Evolutionary conservation across 305 asterid species (phyloP).

Genomic region (Fraxinus sp.): DNA sequence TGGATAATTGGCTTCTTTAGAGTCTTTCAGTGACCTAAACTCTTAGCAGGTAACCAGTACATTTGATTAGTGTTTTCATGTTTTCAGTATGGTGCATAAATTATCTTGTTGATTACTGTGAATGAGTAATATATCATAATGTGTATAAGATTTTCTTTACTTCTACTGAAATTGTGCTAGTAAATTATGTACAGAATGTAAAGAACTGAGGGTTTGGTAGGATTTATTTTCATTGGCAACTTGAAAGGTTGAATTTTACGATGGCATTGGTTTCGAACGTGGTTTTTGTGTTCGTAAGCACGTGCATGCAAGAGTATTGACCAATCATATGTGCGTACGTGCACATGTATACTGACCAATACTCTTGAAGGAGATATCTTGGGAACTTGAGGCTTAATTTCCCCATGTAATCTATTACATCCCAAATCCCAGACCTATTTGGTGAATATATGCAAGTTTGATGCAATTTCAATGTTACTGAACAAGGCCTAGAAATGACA

Average conservation of each 20-base stretch:
- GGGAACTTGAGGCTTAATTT: not conserved
- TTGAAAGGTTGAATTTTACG: not conserved
- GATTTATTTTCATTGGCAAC: not conserved
- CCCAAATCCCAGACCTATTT: not conserved
- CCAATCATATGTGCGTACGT: not conserved
- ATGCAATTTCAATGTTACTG: not conserved
- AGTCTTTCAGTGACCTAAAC: not conserved
- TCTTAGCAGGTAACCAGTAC: conserved; percentile 12
- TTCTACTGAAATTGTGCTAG: not conserved
- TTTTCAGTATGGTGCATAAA: not conserved
- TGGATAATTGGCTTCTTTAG: not conserved
- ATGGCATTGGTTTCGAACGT: not conserved
- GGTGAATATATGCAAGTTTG: not conserved
- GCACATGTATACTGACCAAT: not conserved
- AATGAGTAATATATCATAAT: not conserved
- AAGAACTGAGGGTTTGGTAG: not conserved
- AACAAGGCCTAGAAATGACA: not conserved
- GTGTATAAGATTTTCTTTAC: not conserved
- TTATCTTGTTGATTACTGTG: not conserved
- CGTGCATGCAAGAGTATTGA: not conserved
- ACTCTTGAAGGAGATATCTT: not conserved
- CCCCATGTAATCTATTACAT: not conserved
- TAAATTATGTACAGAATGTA: not conserved
- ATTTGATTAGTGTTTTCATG: not conserved
- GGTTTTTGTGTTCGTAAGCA: not conserved